phyloP scores from a whole-genome alignment of 1,284 basidiomycete species.

The Cutaneotrichosporon spelunceum region DNA sequence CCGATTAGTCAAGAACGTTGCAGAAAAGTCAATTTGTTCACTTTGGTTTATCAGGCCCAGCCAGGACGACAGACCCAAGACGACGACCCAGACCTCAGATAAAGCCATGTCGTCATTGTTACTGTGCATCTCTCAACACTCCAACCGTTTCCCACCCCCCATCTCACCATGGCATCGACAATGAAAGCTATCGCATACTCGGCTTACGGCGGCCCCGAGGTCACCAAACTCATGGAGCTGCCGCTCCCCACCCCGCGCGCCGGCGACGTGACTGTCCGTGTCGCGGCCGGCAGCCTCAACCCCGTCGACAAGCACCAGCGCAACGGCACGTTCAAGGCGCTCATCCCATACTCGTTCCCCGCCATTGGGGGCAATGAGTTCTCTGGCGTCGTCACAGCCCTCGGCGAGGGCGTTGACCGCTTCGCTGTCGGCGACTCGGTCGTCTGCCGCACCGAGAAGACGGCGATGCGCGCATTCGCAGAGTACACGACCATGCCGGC shows the following conservation, averaged over 20 bases:
- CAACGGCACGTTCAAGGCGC: conserved; percentile 27
- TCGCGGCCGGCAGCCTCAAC: conserved; percentile 27
- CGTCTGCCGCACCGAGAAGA: conserved; percentile 53
- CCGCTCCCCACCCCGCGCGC: conserved; percentile 13
- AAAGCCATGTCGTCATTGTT: background rate
- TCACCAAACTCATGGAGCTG: conserved; percentile 14
- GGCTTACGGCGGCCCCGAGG: conserved; percentile 24
- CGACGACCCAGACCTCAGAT: no score
- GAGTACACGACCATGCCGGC: conserved; percentile 46
- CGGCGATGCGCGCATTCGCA: conserved; percentile 42
- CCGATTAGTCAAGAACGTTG: no score
- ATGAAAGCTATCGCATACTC: conserved; percentile 27
- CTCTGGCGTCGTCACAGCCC: conserved; percentile 51
- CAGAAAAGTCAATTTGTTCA: no score
- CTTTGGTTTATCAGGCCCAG: no score
- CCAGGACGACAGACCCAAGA: no score
- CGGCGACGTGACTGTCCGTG: conserved; percentile 20
- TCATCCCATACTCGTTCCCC: conserved; percentile 14
- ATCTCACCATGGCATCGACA: conserved; percentile 8
- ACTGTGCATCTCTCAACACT: background rate
- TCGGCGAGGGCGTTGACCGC: conserved; percentile 30
- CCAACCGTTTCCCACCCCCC: background rate
- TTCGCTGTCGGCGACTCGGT: conserved; percentile 54
- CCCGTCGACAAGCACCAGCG: conserved; percentile 39
- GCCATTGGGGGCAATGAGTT: conserved; percentile 42